Evolutionary conservation across 2,329 filamentous ascomycete genomes (phyloP), one percentile per base, ranked within the genome.

Genomic region (Pseudocercospora cruenta): DNA sequence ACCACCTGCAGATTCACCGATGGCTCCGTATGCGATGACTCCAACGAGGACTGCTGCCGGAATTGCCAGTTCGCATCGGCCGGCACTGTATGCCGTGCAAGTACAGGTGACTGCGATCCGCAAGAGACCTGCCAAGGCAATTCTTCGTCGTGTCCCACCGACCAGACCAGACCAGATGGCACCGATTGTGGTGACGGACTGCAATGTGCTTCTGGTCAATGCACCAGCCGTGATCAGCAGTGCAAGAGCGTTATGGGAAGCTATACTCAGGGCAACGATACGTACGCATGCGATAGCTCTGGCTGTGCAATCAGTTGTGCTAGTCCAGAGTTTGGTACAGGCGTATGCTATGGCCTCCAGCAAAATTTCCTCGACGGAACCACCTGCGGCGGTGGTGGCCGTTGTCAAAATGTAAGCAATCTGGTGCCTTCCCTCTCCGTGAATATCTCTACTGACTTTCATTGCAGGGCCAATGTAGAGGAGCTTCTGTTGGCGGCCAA

Each of bases 301-400:
- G 89, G 88, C 58, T 99, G 95, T 80, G 84, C 86, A 69, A 82
- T 98, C 59, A 89, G 88, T 58, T 99, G 95, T 78, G 84, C 86
- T 2, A 90, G 90, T 24, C 88, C 92, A 4, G 82, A 87, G 64
- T 89, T 94, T 65, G 87, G 87, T 7, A 69, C 82, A 5, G 86
- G 87, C 65, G 83, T 85, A 7, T 97, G 93, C 79, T 89, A 91
- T 67, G 86, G 86, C 22, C 87, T 96, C 81, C 90, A 92, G 77
- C 93, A 97, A 77, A 95, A 96, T 80, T 98, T 96, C 80, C 83
- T 98, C 31, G 95, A 99, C 76, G 95, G 95, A 19, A 98, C 95
- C 0, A 82, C 86, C 1, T 99, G 95, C 77, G 85, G 88, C 60
- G 91, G 90, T 19, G 92, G 92, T 62, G 95, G 95, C 6, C 84